These are phyloP conservation scores for Croton setiger DNA, from an alignment of 441 rosid genomes.

Conservation along the genomic window DNA sequence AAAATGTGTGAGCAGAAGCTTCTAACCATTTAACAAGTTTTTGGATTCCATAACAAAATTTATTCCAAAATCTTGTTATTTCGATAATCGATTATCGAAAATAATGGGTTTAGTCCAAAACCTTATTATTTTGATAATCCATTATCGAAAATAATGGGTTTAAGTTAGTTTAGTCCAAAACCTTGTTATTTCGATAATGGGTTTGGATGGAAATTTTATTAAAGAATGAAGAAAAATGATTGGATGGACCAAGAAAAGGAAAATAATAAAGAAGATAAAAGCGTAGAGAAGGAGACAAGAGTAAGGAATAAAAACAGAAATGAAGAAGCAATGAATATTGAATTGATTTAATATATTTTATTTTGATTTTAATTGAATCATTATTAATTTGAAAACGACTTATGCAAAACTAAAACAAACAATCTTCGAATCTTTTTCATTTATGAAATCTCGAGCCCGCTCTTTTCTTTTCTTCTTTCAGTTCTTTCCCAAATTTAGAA, in stretches of 20 bases:
- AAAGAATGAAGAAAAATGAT: slow-evolving; percentile 14
- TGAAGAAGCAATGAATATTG: neutral
- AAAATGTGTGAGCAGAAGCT: no score
- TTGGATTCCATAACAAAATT: no score
- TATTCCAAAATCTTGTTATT: no score
- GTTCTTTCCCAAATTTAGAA: no score
- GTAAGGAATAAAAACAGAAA: slow-evolving; percentile 10
- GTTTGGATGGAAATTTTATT: no score
- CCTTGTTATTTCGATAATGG: no score
- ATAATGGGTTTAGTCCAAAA: no score
- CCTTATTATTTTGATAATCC: no score
- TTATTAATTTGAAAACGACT: slow-evolving; percentile 46
- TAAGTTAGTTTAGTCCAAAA: no score
- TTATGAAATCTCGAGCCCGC: neutral
- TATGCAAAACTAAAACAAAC: slow-evolving; percentile 21
- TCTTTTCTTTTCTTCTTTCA: neutral
- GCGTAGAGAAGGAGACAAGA: slow-evolving; percentile 36
- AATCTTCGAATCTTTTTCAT: neutral
- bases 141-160: no score
- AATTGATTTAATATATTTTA: neutral
- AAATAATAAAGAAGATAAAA: slow-evolving; percentile 26
- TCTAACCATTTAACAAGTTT: no score
- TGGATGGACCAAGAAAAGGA: slow-evolving; percentile 32
- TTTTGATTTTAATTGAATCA: slow-evolving; percentile 21
- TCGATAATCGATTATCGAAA: no score